Percentiles rank a stretch among this genome's conserved stretches.
These are phyloP conservation scores for Tolypocladium ophioglossoides DNA, from an alignment of 2,329 filamentous ascomycete species.

Conservation along the genomic window DNA sequence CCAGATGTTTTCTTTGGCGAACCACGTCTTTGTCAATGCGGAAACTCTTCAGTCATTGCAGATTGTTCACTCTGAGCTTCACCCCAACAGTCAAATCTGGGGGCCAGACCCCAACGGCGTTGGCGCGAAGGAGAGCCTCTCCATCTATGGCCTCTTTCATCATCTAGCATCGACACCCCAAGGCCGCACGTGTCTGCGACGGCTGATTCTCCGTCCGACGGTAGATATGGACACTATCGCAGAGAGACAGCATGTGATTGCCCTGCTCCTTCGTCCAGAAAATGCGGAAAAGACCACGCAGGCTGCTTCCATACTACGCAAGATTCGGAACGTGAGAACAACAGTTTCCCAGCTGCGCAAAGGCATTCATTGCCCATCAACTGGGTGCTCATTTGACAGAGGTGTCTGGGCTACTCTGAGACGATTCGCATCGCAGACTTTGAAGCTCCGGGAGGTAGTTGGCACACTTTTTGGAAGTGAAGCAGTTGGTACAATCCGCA, in stretches of 20 bases:
- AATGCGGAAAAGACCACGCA: slow-evolving; percentile 48
- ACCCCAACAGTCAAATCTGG: slow-evolving; percentile 72
- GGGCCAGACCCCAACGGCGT: slow-evolving; percentile 34
- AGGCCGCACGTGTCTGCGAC: slow-evolving; percentile 63
- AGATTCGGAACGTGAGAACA: slow-evolving; percentile 65
- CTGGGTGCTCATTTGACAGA: slow-evolving; percentile 43
- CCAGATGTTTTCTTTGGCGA: slow-evolving; percentile 61
- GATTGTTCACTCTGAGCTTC: slow-evolving; percentile 71
- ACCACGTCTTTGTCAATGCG: slow-evolving; percentile 65
- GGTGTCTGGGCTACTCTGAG: slow-evolving; percentile 65
- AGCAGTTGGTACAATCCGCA: slow-evolving; percentile 9
- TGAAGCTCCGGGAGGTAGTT: slow-evolving; percentile 59
- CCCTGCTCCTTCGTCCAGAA: slow-evolving; percentile 53
- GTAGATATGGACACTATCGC: slow-evolving; percentile 56
- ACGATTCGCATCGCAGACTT: slow-evolving; percentile 58
- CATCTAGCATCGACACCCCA: slow-evolving; percentile 67
- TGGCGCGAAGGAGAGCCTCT: slow-evolving; percentile 70
- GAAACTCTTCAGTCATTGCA: slow-evolving; percentile 78
- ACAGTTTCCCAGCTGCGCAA: slow-evolving; percentile 63
- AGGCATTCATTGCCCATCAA: slow-evolving; percentile 51
- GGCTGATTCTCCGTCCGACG: slow-evolving; percentile 72
- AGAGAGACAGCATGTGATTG: slow-evolving; percentile 61
- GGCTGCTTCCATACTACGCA: slow-evolving; percentile 52
- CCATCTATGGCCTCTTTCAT: slow-evolving; percentile 74
- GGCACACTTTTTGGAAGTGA: slow-evolving; percentile 9